Evolutionary conservation across 75 land plant genomes (phyloP), one percentile per base, ranked within the genome.

Genomic region (Pseudotsuga menziesii): DNA sequence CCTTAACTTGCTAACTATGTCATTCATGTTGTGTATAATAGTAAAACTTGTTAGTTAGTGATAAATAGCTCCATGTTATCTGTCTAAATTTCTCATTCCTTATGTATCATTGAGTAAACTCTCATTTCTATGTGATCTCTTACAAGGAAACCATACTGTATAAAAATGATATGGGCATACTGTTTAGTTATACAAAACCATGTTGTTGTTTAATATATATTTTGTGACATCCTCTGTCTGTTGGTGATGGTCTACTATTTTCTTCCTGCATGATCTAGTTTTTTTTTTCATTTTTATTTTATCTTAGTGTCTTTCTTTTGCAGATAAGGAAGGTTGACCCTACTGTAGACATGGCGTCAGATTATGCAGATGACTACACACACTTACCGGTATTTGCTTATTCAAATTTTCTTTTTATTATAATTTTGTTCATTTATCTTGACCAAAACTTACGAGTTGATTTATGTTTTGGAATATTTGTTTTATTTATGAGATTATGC

Each of bases 301-400:
- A 35, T 35, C 36, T 35, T 35, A 35, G 3, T 58, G 15, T 70
- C 19, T 73, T 26, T 56, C 13, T 25, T 52, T 44, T 79, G 67
- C 88, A 93, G 91, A 89, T 97, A 23, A 88, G 85, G 79, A 79
- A 87, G 35, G 99, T 97, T 58, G 99, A 97, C 81, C 99, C 99
- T 69, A 94, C 99, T 61, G 76, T 97, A 62, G 93, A 97, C 84
- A 94, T 97, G 89, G 95, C 89, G 72, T 97, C 99, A 79, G 98
- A 97, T 82, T 27, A 75, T 66, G 94, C 91, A 52, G 99, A 96
- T 85, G 99, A 96, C 76, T 96, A 96, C 75, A 81, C 81, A 12
- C 91, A 91, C 73, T 84, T 93, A 56, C 91, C 92, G 67, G 95
- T 93, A 87, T 4, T 58, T 83, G 25, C 20, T 20, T 26, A 20